Conservation (phyloP, 2,329 filamentous ascomycete species). For the Aspergillus felis region DNA sequence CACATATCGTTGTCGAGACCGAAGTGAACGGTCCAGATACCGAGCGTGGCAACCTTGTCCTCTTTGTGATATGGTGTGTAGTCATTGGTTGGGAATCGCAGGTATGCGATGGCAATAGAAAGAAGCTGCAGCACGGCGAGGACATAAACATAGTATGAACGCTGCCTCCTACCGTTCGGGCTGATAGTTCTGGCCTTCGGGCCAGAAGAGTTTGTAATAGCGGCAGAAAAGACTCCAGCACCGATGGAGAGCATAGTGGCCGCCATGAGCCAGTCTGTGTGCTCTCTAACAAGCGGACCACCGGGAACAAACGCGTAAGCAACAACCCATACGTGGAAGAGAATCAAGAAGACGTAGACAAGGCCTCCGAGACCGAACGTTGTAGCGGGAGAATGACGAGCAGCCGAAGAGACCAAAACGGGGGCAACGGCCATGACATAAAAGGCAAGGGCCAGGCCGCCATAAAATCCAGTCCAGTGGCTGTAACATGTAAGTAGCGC, state of each 20-base stretch:
- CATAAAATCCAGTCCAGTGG: constrained; percentile 88
- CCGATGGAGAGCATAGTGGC: constrained; percentile 81
- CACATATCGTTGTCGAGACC: constrained; percentile 98
- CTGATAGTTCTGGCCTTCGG: constrained; percentile 38
- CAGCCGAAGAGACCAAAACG: constrained; percentile 69
- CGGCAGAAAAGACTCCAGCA: constrained; percentile 71
- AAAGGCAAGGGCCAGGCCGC: constrained; percentile 67
- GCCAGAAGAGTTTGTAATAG: constrained; percentile 50
- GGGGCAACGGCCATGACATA: constrained; percentile 80
- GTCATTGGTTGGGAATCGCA: constrained; percentile 88
- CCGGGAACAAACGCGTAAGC: constrained; percentile 97
- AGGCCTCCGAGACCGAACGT: constrained; percentile 88
- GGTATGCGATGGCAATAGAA: constrained; percentile 74
- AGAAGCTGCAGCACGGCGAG: constrained; percentile 74
- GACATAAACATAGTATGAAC: constrained; percentile 67
- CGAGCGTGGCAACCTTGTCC: constrained; percentile 82
- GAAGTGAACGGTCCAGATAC: constrained; percentile 99
- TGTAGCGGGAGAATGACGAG: constrained; percentile 69
- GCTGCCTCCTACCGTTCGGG: constrained; percentile 46
- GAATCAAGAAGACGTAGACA: constrained; percentile 85
- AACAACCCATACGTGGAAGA: constrained; percentile 99
- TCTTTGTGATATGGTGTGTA: constrained; percentile 86
- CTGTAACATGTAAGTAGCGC: constrained; percentile 69
- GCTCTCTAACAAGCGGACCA: constrained; percentile 85
- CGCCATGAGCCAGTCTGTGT: constrained; percentile 92